Evolutionary conservation across 2,329 filamentous ascomycete species (phyloP).

Genomic region (Venturia aucupariae): DNA sequence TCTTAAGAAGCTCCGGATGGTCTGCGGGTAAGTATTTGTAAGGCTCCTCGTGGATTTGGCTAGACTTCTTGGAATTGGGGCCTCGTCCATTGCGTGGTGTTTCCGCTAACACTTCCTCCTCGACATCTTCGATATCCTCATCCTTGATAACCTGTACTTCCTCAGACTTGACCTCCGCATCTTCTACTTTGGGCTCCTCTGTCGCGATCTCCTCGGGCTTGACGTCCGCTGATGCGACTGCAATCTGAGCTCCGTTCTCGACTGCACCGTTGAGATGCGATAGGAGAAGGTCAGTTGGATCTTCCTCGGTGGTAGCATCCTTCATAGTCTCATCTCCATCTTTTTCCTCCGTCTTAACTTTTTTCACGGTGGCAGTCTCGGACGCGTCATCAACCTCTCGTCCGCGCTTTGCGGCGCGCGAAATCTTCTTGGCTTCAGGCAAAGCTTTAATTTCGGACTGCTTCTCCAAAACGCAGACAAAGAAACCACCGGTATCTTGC

Average conservation of each 20-base stretch:
- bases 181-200: background rate
- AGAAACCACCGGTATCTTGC: conserved; percentile 95
- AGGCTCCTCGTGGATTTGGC: conserved; percentile 66
- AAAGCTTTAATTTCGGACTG: conserved; percentile 72
- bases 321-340: background rate
- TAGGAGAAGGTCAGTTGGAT: background rate
- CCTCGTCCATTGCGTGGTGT: conserved; percentile 2
- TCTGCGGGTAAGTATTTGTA: conserved; percentile 79
- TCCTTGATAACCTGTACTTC: background rate
- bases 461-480: conserved; percentile 93
- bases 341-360: background rate
- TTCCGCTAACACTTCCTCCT: background rate
- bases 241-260: background rate
- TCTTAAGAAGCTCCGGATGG: conserved; percentile 66
- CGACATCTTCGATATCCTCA: background rate
- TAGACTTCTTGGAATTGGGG: conserved; percentile 31
- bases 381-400: background rate
- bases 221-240: background rate
- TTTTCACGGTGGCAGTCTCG: background rate
- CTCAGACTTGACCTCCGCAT: background rate
- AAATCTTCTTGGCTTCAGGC: conserved; percentile 49
- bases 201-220: background rate
- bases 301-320: background rate
- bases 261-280: conserved; percentile 5
- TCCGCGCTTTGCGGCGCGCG: background rate